phyloP scores from a whole-genome alignment of 495 filamentous ascomycete genomes.

The Neurospora sp. region DNA sequence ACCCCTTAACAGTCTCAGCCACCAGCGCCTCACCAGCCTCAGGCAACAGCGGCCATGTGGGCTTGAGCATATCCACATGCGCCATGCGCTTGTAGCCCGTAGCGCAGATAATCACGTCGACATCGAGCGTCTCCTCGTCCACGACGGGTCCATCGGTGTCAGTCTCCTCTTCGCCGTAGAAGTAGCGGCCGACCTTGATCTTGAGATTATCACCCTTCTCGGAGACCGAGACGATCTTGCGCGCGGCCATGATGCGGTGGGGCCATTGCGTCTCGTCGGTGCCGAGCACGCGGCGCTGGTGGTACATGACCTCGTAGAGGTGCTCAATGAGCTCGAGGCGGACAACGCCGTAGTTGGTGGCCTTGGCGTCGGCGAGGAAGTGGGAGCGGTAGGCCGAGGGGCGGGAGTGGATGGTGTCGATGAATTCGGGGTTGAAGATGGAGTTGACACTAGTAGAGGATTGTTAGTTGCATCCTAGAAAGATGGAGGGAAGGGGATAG shows the following conservation, averaged over 20 bases:
- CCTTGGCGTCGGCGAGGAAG: constrained; percentile 53
- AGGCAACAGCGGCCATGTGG: constrained; percentile 52
- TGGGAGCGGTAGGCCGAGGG: constrained; percentile 49
- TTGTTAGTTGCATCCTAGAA: constrained; percentile 3
- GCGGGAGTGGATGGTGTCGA: constrained; percentile 62
- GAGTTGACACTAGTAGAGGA: constrained; percentile 69
- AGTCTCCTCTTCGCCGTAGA: constrained; percentile 18
- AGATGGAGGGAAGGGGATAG: neutral
- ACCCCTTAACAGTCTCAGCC: neutral
- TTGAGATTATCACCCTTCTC: constrained; percentile 29
- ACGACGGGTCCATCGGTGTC: constrained; percentile 19
- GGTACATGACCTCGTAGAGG: constrained; percentile 75
- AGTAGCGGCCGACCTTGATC: constrained; percentile 33
- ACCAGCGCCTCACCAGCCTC: constrained; percentile 14
- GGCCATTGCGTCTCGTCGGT: constrained; percentile 64
- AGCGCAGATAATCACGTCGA: constrained; percentile 74
- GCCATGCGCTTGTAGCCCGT: constrained; percentile 76
- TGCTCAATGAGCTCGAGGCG: constrained; percentile 76
- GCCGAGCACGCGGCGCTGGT: constrained; percentile 61
- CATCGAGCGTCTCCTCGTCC: constrained; percentile 49
- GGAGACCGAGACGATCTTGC: constrained; percentile 50
- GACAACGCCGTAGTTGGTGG: constrained; percentile 92
- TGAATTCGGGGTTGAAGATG: constrained; percentile 80
- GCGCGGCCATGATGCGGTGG: constrained; percentile 62
- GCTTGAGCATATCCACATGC: constrained; percentile 67